Base-by-base conservation (phyloP, 2,329 filamentous ascomycete species). In the Colletotrichum aenigma region DNA sequence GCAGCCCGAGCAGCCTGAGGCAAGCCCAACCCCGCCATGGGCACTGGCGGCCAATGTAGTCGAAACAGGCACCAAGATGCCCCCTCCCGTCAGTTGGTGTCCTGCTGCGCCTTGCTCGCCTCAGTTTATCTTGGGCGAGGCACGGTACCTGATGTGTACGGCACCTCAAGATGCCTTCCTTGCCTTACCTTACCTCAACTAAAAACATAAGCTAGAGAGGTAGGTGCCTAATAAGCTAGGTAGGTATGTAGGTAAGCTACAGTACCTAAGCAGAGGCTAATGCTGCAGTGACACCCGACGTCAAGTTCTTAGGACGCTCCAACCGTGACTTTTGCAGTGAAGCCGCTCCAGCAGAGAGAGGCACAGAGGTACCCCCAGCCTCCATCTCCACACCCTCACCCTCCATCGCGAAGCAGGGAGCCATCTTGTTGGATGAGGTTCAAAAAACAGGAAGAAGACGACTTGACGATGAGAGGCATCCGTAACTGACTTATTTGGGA, bases 21-120 rank as follows among this genome's bases (percentile, higher is more conserved):
- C 70, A 75, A 62, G 74, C 74, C 70, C 70, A 76, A 69, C 74
- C 74, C 36, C 48, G 43, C 43, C 4, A 34, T 26, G 21, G 34
- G 52, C 21, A 58, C 10, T 28, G 21, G 55, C 36, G 30, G 30
- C 30, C 26, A 56, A 73, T 69, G 70, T 74, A 74, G 64, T 68
- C 70, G 64, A 68, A 64, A 75, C 73, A 67, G 58, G 43, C 26
- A 30, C 13, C 38, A 12, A 62, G 73, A 75, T 72, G 32, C n/a
- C n/a, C 24, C 10, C 24, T 38, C 34, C 34, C 34, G 34, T 38
- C 34, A 38, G 7, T 16, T 38, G 4, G 4, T 26, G 26, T 26
- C 4, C 38, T n/a, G 38, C 26, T 58, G 55, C 26, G 55, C 28
- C 18, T 18, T 61, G 30, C 18, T 28, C 30, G 30, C 58, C 26